Percentiles rank a stretch among this genome's conserved stretches.
phyloP scores from a whole-genome alignment of 73 alveolate genomes.

The Stentor roeselii region DNA sequence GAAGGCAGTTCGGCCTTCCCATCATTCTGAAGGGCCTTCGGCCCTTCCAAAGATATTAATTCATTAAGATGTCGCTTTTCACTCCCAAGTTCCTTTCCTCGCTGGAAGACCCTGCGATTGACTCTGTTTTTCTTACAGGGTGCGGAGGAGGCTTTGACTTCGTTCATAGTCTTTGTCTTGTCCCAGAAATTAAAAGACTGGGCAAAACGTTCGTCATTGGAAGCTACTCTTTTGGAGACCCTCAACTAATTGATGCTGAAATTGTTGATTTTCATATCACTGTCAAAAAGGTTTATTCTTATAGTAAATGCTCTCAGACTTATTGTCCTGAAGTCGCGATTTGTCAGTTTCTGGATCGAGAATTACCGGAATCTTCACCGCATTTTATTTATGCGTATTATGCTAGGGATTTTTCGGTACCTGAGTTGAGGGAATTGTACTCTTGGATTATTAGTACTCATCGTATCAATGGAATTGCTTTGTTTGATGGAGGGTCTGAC shows the following conservation, averaged over 20 bases:
- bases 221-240: slow-evolving; percentile 2
- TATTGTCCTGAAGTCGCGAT: background rate
- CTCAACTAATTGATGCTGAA: background rate
- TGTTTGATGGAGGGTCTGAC: slow-evolving; percentile 22
- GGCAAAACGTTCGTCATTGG: background rate
- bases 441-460: background rate
- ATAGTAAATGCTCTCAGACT: background rate
- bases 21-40: no score
- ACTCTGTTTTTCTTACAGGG: background rate
- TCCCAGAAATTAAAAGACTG: slow-evolving; percentile 1
- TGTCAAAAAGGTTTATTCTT: background rate
- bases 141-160: background rate
- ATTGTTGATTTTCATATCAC: background rate
- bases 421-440: background rate
- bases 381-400: background rate
- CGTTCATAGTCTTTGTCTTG: background rate
- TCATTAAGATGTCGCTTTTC: background rate
- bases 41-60: no score
- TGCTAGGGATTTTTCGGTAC: background rate
- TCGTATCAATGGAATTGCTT: background rate
- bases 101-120: background rate
- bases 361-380: background rate
- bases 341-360: background rate
- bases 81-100: background rate
- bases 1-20: no score